Conservation (phyloP, 768 basidiomycete genomes). For the Boletus fagicola region DNA sequence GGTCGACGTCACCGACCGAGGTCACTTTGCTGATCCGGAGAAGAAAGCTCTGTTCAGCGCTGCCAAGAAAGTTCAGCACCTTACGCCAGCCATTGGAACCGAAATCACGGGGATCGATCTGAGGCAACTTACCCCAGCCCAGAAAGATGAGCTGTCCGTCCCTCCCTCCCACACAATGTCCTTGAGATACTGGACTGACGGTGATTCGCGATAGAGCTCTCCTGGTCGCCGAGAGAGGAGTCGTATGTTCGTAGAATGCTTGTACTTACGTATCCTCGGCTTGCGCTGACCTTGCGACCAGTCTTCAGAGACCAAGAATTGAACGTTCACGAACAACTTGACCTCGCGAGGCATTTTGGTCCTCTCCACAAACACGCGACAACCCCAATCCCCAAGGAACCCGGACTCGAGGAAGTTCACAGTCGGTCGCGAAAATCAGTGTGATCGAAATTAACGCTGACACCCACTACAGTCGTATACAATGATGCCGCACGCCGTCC, state of each 20-base stretch:
- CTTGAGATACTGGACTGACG: conserved; percentile 7
- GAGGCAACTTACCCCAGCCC: conserved; percentile 57
- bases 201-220: conserved; percentile 48
- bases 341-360: conserved; percentile 70
- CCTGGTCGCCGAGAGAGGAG: conserved; percentile 71
- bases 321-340: conserved; percentile 63
- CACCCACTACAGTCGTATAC: conserved; percentile 55
- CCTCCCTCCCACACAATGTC: background rate
- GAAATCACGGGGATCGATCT: conserved; percentile 75
- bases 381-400: conserved; percentile 67
- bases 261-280: too few species aligned
- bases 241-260: conserved; percentile 54
- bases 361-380: conserved; percentile 83
- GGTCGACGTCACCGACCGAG: conserved; percentile 63
- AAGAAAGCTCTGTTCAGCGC: conserved; percentile 65
- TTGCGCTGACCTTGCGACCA: conserved; percentile 21
- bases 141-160: conserved; percentile 78
- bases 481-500: conserved; percentile 63
- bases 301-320: conserved; percentile 78
- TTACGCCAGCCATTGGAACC: conserved; percentile 73
- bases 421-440: conserved; percentile 37
- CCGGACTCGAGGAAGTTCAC: conserved; percentile 75
- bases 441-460: conserved; percentile 1
- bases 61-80: conserved; percentile 62
- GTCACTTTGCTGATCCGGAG: conserved; percentile 61